Percentiles rank a stretch among this genome's conserved stretches.
These are phyloP conservation scores for Wickerhamomyces mucosus DNA, from an alignment of 805 yeast species.

Conservation along the genomic window DNA sequence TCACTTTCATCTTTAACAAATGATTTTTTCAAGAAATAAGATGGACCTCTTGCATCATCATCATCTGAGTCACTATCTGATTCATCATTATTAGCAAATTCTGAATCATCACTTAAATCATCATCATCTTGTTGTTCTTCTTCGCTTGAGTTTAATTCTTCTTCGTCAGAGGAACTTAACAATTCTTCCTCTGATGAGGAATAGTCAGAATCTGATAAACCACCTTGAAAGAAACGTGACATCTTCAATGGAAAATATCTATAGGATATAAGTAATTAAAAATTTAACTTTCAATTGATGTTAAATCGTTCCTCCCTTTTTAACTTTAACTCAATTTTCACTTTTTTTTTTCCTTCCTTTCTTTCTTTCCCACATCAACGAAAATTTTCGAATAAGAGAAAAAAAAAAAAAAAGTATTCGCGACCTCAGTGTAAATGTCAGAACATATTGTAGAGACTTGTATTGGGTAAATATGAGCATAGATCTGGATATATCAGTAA, in stretches of 20 bases:
- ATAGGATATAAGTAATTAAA: too few species aligned
- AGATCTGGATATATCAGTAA: too few species aligned
- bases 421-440: constrained; percentile 9
- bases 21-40: constrained; percentile 33
- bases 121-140: constrained; percentile 22
- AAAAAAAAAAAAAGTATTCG: constrained; percentile 1
- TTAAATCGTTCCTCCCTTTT: background rate
- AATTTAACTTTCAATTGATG: too few species aligned
- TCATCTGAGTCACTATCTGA: constrained; percentile 34
- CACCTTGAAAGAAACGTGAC: constrained; percentile 83
- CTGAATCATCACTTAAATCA: constrained; percentile 22
- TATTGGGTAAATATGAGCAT: constrained; percentile 11
- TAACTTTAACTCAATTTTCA: constrained; percentile 7
- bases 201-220: constrained; percentile 33
- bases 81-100: constrained; percentile 27
- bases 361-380: too few species aligned
- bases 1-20: constrained; percentile 29
- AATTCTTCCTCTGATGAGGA: constrained; percentile 36
- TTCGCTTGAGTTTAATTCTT: constrained; percentile 20
- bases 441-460: background rate
- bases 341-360: constrained; percentile 13
- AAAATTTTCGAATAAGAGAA: constrained; percentile 1
- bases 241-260: constrained; percentile 29
- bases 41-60: constrained; percentile 34
- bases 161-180: constrained; percentile 31